Conservation (phyloP, 768 basidiomycete genomes). For the Russula sp. region DNA sequence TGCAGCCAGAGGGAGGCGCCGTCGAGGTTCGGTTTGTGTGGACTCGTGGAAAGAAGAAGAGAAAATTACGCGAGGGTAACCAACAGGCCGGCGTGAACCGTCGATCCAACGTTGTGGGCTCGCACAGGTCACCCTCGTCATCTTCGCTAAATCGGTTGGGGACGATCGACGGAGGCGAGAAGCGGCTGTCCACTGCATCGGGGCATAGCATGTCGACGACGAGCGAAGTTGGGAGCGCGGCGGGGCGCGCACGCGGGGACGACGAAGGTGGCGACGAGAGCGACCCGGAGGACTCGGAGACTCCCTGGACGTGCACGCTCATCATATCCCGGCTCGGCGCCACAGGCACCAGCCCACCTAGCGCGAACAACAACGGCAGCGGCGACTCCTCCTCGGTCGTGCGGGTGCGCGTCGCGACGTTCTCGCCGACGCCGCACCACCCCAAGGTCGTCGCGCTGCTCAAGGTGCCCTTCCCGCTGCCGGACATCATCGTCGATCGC, state of each 20-base stretch:
- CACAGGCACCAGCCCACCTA: slow-evolving; percentile 12
- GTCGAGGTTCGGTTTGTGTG: slow-evolving; percentile 80
- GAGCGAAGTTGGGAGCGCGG: slow-evolving; percentile 9
- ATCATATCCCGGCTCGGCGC: slow-evolving; percentile 46
- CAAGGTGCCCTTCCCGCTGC: too few species aligned
- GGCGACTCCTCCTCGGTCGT: slow-evolving; percentile 14
- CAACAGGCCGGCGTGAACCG: slow-evolving; percentile 6
- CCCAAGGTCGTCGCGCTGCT: slow-evolving; percentile 90
- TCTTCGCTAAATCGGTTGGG: slow-evolving; percentile 9
- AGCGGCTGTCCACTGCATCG: slow-evolving; percentile 16
- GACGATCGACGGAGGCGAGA: neutral
- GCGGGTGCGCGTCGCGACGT: slow-evolving; percentile 68
- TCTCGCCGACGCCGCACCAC: slow-evolving; percentile 92
- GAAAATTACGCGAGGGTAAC: neutral
- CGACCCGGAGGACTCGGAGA: slow-evolving; percentile 95
- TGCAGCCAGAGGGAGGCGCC: slow-evolving; percentile 6
- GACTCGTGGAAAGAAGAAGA: slow-evolving; percentile 46
- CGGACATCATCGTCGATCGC: too few species aligned
- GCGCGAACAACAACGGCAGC: too few species aligned
- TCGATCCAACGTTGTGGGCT: neutral
- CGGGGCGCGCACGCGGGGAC: slow-evolving; percentile 19
- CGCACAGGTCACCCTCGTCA: neutral
- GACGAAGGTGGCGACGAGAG: slow-evolving; percentile 62
- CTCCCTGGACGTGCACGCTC: slow-evolving; percentile 88
- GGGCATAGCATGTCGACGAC: slow-evolving; percentile 21